These are phyloP conservation scores for Setaria italica DNA, from an alignment of 202 grass and related monocot genomes.

Conservation along the genomic window DNA sequence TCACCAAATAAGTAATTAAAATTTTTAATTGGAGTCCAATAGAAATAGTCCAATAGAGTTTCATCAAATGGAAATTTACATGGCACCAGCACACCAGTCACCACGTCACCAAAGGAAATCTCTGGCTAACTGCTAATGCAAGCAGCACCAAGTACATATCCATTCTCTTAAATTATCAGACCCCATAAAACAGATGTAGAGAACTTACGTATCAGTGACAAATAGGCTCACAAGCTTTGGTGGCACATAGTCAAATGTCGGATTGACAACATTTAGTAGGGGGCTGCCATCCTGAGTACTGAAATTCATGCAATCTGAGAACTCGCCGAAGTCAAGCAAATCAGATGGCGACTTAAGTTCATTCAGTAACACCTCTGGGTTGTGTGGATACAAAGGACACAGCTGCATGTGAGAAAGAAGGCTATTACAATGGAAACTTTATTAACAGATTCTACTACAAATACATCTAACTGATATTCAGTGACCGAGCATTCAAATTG, in stretches of 20 bases:
- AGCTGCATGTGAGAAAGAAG: constrained; percentile 55
- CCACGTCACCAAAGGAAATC: constrained; percentile 2
- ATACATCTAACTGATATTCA: not conserved
- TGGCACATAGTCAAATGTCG: constrained; percentile 94
- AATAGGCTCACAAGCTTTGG: constrained; percentile 97
- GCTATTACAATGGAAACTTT: constrained; percentile 25
- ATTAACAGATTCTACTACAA: not conserved
- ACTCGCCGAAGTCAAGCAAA: constrained; percentile 94
- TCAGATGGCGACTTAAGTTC: constrained; percentile 90
- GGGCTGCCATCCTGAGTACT: constrained; percentile 66
- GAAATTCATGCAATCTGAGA: constrained; percentile 95
- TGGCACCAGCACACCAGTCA: not conserved
- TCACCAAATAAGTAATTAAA: not conserved
- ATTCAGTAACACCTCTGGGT: constrained; percentile 88
- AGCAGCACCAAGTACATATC: constrained; percentile 15
- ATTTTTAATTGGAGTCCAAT: not conserved
- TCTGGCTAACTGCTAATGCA: constrained; percentile 11
- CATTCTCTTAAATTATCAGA: not conserved
- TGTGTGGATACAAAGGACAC: constrained; percentile 96
- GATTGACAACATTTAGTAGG: constrained; percentile 91
- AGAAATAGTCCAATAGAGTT: not conserved
- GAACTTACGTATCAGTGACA: constrained; percentile 90
- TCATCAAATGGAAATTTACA: not conserved
- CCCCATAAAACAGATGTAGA: not conserved
- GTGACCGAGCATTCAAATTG: constrained; percentile 9